Conservation (phyloP, 371 early-diverging fungal genomes). For the Mucor indicus region DNA sequence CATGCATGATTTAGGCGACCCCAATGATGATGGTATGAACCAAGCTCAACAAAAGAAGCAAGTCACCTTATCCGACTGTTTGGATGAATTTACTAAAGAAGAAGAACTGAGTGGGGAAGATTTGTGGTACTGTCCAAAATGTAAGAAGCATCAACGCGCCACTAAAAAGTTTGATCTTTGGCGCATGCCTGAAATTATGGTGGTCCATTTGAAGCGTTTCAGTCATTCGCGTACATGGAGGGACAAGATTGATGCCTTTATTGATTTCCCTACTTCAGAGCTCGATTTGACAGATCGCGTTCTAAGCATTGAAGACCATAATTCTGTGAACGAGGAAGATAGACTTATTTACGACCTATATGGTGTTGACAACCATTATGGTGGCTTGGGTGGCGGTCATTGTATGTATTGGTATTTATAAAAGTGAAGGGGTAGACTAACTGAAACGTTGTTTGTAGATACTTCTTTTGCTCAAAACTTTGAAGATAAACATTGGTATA, state of each 20-base stretch:
- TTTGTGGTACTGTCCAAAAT: slow-evolving; percentile 82
- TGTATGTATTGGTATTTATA: slow-evolving; percentile 61
- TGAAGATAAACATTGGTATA: slow-evolving; percentile 74
- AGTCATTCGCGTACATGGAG: slow-evolving; percentile 70
- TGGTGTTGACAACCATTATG: slow-evolving; percentile 89
- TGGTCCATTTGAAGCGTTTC: slow-evolving; percentile 92
- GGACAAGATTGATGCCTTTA: slow-evolving; percentile 81
- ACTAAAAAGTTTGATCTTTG: slow-evolving; percentile 86
- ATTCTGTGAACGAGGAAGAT: slow-evolving; percentile 13
- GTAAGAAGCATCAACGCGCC: slow-evolving; percentile 77
- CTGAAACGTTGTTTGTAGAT: slow-evolving; percentile 40
- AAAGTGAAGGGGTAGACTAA: not conserved
- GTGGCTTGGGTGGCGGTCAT: slow-evolving; percentile 92
- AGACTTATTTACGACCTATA: slow-evolving; percentile 75
- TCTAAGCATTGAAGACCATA: slow-evolving; percentile 15
- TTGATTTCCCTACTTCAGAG: slow-evolving; percentile 75
- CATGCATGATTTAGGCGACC: slow-evolving; percentile 23
- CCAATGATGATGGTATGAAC: slow-evolving; percentile 10
- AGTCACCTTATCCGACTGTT: slow-evolving; percentile 70
- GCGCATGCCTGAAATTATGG: slow-evolving; percentile 82
- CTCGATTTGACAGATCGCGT: slow-evolving; percentile 65
- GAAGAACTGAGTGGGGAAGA: slow-evolving; percentile 84
- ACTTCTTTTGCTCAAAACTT: slow-evolving; percentile 88
- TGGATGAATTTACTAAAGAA: slow-evolving; percentile 76
- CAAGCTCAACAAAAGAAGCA: slow-evolving; percentile 19